phyloP scores from a whole-genome alignment of 2,329 filamentous ascomycete genomes.

The Sclerotinia trifoliorum region DNA sequence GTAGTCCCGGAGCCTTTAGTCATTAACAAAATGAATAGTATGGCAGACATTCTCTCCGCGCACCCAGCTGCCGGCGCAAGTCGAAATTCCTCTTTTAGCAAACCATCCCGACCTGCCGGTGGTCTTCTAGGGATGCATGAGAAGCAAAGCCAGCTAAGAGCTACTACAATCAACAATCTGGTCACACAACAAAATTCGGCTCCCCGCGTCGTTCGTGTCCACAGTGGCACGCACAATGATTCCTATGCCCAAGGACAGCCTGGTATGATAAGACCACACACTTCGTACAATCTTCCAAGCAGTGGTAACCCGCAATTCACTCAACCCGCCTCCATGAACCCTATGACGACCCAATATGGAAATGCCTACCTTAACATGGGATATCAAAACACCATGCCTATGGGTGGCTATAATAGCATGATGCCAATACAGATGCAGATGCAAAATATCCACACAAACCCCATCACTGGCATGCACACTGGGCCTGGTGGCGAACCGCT shows the following conservation, averaged over 20 bases:
- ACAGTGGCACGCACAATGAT: conserved; percentile 32
- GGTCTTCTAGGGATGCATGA: conserved; percentile 39
- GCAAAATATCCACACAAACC: conserved; percentile 28
- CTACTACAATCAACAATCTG: conserved; percentile 36
- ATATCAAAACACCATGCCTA: conserved; percentile 20
- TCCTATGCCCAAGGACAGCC: conserved; percentile 24
- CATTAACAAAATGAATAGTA: conserved; percentile 44
- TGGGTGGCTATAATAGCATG: conserved; percentile 24
- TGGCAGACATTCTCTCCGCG: conserved; percentile 48
- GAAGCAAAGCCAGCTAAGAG: conserved; percentile 30
- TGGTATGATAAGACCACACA: conserved; percentile 27
- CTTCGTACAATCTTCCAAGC: conserved; percentile 23
- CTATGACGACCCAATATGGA: conserved; percentile 31
- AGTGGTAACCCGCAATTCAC: conserved; percentile 29
- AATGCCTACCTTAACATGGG: conserved; percentile 33
- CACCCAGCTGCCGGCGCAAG: conserved; percentile 46
- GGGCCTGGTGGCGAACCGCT: conserved; percentile 29
- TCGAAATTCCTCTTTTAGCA: conserved; percentile 24
- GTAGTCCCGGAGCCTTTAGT: conserved; percentile 29
- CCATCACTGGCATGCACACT: conserved; percentile 31
- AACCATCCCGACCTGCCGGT: conserved; percentile 28
- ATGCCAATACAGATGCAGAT: conserved; percentile 29
- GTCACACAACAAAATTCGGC: conserved; percentile 24
- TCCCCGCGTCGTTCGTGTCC: conserved; percentile 28
- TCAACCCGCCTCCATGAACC: conserved; percentile 30